phyloP scores from a whole-genome alignment of 139 green algal genomes.

The Coccomyxa sp. region DNA sequence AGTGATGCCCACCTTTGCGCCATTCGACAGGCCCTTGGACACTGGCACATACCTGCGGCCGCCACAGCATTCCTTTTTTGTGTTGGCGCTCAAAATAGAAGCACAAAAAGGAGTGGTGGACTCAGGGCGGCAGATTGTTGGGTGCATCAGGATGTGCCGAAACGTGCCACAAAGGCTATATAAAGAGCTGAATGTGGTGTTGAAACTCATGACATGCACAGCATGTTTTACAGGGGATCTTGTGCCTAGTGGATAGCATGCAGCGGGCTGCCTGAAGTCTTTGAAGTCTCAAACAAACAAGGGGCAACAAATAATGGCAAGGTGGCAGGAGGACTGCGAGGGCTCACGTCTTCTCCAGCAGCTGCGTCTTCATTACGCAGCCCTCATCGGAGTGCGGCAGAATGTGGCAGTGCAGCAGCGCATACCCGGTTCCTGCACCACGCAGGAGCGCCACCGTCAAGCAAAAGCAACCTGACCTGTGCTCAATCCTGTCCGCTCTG shows the following conservation, averaged over 20 bases:
- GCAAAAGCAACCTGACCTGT: background rate
- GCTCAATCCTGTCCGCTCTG: too few relatives aligned
- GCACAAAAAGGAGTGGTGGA: background rate
- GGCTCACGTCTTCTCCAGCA: constrained; percentile 5
- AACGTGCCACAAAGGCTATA: too few relatives aligned
- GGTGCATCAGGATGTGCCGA: too few relatives aligned
- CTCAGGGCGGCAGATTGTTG: background rate
- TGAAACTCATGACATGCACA: too few relatives aligned
- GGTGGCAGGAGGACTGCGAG: too few relatives aligned
- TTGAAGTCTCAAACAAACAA: too few relatives aligned
- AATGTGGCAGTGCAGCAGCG: constrained; percentile 22
- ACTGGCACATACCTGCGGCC: background rate
- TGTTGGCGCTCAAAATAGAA: background rate
- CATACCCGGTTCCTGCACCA: constrained; percentile 16
- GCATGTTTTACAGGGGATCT: too few relatives aligned
- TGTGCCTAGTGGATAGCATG: too few relatives aligned
- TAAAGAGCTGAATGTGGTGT: too few relatives aligned
- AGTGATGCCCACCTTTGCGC: constrained; percentile 3
- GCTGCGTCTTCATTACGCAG: constrained; percentile 19
- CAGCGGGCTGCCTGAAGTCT: too few relatives aligned
- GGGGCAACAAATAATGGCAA: too few relatives aligned
- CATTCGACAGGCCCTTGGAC: constrained; percentile 3
- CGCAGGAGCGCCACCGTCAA: background rate
- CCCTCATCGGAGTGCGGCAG: constrained; percentile 21
- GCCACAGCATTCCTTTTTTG: background rate